These are phyloP conservation scores for Trichoderma gamsii DNA, from an alignment of 495 filamentous ascomycete genomes.

Conservation along the genomic window DNA sequence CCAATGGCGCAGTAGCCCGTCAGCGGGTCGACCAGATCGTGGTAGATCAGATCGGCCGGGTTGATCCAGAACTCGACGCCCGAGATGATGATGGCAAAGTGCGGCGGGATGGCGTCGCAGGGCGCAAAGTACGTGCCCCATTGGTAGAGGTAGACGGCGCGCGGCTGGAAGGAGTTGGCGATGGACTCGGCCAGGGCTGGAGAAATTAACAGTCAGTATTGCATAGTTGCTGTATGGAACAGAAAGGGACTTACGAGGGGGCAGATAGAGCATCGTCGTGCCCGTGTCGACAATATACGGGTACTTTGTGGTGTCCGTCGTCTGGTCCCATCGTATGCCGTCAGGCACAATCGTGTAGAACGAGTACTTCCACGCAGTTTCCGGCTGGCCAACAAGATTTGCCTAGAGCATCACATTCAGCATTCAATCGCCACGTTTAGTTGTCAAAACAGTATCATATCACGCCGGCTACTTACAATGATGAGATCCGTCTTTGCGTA, in stretches of 20 bases:
- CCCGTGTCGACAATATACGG: constrained; percentile 46
- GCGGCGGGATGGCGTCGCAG: constrained; percentile 50
- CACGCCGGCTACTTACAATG: constrained; percentile 28
- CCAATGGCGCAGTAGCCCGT: constrained; percentile 44
- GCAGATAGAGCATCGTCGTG: constrained; percentile 39
- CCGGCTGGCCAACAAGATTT: constrained; percentile 24
- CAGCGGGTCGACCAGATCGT: constrained; percentile 31
- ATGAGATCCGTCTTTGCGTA: constrained; percentile 33
- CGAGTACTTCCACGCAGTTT: constrained; percentile 29
- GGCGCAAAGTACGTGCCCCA: constrained; percentile 47
- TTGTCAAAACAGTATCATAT: not conserved
- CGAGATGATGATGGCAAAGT: constrained; percentile 46
- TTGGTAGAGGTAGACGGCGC: constrained; percentile 40
- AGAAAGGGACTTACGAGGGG: constrained; percentile 25
- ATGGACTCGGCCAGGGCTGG: constrained; percentile 43
- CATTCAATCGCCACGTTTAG: constrained; percentile 13
- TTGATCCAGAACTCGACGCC: constrained; percentile 48
- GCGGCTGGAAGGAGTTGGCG: constrained; percentile 48
- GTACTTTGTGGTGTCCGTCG: constrained; percentile 27
- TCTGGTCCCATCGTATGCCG: constrained; percentile 33
- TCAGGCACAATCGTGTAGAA: constrained; percentile 40
- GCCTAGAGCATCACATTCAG: constrained; percentile 19
- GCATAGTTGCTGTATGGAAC: not conserved
- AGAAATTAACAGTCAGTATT: not conserved
- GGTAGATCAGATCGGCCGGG: constrained; percentile 48